Conservation (phyloP, 139 green algal species). For the Nannochloris sp. region DNA sequence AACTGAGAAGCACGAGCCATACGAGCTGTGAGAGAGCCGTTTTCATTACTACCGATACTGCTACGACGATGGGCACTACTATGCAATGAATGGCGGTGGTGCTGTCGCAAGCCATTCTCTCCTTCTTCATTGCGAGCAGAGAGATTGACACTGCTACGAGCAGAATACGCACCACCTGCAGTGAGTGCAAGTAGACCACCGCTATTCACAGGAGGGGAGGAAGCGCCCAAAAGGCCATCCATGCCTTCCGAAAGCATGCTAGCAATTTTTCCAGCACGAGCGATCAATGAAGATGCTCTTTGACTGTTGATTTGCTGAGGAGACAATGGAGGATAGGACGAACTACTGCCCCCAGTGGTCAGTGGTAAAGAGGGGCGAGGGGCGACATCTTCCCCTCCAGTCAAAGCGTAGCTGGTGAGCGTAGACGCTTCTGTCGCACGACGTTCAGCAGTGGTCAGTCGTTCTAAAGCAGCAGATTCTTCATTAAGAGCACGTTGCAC, state of each 20-base stretch:
- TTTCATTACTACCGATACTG: too few relatives aligned
- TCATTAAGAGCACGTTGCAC: constrained; percentile 16
- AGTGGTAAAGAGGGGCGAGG: too few relatives aligned
- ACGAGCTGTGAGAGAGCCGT: not conserved
- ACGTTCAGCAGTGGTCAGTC: constrained; percentile 3
- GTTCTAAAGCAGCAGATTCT: constrained; percentile 16
- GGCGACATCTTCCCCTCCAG: too few relatives aligned
- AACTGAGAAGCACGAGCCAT: not conserved
- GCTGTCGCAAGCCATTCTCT: too few relatives aligned
- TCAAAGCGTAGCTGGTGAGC: not conserved
- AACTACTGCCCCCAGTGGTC: too few relatives aligned
- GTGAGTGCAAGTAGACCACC: not conserved
- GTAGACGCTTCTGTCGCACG: not conserved
- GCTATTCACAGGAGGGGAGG: too few relatives aligned
- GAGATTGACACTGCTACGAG: not conserved
- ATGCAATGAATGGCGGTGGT: too few relatives aligned
- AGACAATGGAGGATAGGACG: too few relatives aligned
- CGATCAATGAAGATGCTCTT: not conserved
- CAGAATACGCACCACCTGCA: not conserved
- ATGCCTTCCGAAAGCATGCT: not conserved
- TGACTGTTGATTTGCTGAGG: too few relatives aligned
- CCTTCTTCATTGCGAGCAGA: not conserved
- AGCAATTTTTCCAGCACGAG: not conserved
- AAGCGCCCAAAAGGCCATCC: too few relatives aligned
- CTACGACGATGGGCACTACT: too few relatives aligned